Evolutionary conservation across 2,329 filamentous ascomycete genomes (phyloP), one percentile per base, ranked within the genome.

Genomic region (Cercospora sojina): DNA sequence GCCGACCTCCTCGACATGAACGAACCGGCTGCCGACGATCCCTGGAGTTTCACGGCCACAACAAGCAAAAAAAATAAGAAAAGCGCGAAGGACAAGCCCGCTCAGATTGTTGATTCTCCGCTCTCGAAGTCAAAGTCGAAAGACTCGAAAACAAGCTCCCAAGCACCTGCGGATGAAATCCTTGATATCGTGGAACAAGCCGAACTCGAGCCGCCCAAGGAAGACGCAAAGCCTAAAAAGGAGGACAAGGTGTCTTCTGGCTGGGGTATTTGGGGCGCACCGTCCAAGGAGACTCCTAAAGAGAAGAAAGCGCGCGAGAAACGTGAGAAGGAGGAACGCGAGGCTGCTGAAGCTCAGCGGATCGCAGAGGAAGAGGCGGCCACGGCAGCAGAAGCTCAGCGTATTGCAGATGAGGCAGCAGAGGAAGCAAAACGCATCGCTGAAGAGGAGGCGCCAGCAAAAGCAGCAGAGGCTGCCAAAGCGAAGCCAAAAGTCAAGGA

Each of bases 271-370:
- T 75, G 70, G 69, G 73, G 75, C 32, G 73, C 71, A 61, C 72
- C 78, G 35, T 71, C 78, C 35, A 83, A 83, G 25, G 67, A 77
- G 59, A 69, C 73, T 4, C 56, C 71, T 38, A 76, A 77, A 59
- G 74, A 77, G 62, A 74, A 74, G 67, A 73, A 74, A 58, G 74
- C 74, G 57, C 65, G 69, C n/a, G 74, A 84, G 66, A 80, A 81
- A 64, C 79, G 83, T 65, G 81, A 82, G 71, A 76, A 77, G 47
- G 74, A 77, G 41, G 80, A 82, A 64, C 77, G 77, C 5, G 81
- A 76, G 49, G 75, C 72, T 20, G 74, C 74, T n/a, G 78, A 64
- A 77, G 59, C 59, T 20, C 31, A 59, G 57, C 57, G 57, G 7
- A 43, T 59, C n/a, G 59, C 59, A n/a, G 59, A 61, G 4, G 81